phyloP scores from a whole-genome alignment of 1,284 basidiomycete genomes.

The Cryptococcus floricola region DNA sequence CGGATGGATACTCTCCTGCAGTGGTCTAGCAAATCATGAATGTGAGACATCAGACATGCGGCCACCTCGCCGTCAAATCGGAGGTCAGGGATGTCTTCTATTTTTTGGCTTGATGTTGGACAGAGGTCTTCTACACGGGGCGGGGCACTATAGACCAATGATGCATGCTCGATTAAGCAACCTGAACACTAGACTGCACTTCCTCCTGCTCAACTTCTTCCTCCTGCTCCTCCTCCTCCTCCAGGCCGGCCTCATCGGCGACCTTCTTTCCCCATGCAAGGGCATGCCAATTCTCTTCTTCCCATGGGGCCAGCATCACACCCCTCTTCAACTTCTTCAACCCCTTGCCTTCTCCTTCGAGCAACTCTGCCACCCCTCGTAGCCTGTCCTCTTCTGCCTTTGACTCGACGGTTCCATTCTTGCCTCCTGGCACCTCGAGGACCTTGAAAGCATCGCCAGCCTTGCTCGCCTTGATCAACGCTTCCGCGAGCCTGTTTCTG shows the following conservation, averaged over 20 bases:
- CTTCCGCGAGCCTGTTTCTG: slow-evolving; percentile 22
- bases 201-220: neutral
- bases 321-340: slow-evolving; percentile 58
- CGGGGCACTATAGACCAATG: neutral
- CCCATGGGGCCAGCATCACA: slow-evolving; percentile 65
- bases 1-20: too few relatives aligned
- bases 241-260: slow-evolving; percentile 14
- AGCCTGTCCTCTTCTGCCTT: slow-evolving; percentile 21
- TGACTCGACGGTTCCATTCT: slow-evolving; percentile 46
- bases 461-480: slow-evolving; percentile 26
- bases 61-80: too few relatives aligned
- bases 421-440: slow-evolving; percentile 27
- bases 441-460: slow-evolving; percentile 35
- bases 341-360: slow-evolving; percentile 30
- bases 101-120: too few relatives aligned
- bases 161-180: neutral
- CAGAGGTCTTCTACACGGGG: too few relatives aligned
- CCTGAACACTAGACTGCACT: neutral
- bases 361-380: slow-evolving; percentile 26
- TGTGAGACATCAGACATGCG: too few relatives aligned
- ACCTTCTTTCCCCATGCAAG: slow-evolving; percentile 34
- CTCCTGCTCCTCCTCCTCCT: neutral
- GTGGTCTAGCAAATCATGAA: too few relatives aligned
- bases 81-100: too few relatives aligned
- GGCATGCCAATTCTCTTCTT: slow-evolving; percentile 56